phyloP scores from a whole-genome alignment of 305 asterid genomes.

The Stenogyne calaminthoides region DNA sequence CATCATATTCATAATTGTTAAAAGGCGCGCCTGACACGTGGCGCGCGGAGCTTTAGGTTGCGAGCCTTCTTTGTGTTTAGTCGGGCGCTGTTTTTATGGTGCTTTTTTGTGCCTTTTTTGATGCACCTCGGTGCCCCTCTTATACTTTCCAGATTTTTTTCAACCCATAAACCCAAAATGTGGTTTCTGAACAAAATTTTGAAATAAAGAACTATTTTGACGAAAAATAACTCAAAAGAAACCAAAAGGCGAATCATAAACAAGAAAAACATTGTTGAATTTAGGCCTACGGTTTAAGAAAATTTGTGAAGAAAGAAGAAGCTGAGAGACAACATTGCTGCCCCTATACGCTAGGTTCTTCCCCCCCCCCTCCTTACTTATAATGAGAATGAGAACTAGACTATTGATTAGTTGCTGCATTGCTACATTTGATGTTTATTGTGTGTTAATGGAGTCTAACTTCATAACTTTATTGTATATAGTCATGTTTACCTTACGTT shows the following conservation, averaged over 20 bases:
- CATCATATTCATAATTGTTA: not conserved
- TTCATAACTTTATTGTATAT: not conserved
- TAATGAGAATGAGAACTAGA: not conserved
- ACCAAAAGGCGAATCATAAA: no score
- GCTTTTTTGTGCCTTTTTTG: no score
- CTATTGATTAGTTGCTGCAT: not conserved
- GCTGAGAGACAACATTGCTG: not conserved
- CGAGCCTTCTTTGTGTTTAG: not conserved
- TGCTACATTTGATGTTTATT: not conserved
- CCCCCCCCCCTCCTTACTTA: no score
- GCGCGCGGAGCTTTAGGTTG: not conserved
- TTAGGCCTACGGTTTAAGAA: no score
- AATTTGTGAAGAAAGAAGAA: no score
- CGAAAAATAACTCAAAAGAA: no score
- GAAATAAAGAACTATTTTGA: not conserved
- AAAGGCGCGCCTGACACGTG: not conserved
- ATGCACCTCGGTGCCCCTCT: not conserved
- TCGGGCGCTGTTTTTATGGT: not conserved
- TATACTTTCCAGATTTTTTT: not conserved
- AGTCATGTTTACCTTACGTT: no score
- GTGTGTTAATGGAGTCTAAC: not conserved
- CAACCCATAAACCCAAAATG: not conserved
- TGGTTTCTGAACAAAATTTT: not conserved
- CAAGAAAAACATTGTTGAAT: no score
- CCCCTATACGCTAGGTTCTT: no score